These are phyloP conservation scores for Arthroderma sp. DNA, from an alignment of 2,329 filamentous ascomycete genomes.

Conservation along the genomic window DNA sequence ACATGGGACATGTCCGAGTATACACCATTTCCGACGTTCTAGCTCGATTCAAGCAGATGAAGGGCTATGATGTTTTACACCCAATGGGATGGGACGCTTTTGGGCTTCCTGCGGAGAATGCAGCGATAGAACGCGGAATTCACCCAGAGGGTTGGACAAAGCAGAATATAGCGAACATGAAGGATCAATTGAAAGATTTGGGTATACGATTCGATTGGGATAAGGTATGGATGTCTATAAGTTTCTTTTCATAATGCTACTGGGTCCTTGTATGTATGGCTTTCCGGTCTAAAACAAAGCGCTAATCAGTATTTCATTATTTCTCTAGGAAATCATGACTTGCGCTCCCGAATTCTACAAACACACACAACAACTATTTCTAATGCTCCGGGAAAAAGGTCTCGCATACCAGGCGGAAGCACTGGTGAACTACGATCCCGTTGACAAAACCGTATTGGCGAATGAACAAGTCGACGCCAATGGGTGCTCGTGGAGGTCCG, in stretches of 20 bases:
- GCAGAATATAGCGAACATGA: slow-evolving; percentile 74
- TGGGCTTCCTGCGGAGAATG: slow-evolving; percentile 81
- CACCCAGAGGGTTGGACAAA: slow-evolving; percentile 69
- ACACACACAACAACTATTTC: slow-evolving; percentile 76
- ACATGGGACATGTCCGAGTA: slow-evolving; percentile 76
- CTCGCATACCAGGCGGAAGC: slow-evolving; percentile 75
- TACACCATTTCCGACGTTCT: slow-evolving; percentile 85
- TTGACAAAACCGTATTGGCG: slow-evolving; percentile 78
- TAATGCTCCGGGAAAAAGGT: slow-evolving; percentile 60
- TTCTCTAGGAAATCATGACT: slow-evolving; percentile 62
- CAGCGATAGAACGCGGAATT: slow-evolving; percentile 69
- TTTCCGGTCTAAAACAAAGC: not conserved
- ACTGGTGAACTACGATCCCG: slow-evolving; percentile 78
- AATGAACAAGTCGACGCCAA: slow-evolving; percentile 76
- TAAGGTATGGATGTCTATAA: slow-evolving; percentile 43
- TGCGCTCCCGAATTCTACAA: slow-evolving; percentile 79
- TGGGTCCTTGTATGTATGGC: not conserved
- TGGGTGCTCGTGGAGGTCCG: slow-evolving; percentile 76
- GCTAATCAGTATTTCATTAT: slow-evolving; percentile 3
- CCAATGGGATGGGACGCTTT: slow-evolving; percentile 97
- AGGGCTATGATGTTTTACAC: slow-evolving; percentile 62
- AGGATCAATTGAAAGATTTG: slow-evolving; percentile 64
- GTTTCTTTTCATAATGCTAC: not conserved
- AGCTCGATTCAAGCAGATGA: slow-evolving; percentile 61
- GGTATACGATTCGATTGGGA: slow-evolving; percentile 78